Conservation (phyloP, 169 alveolate genomes). For the Hammondia hammondi region DNA sequence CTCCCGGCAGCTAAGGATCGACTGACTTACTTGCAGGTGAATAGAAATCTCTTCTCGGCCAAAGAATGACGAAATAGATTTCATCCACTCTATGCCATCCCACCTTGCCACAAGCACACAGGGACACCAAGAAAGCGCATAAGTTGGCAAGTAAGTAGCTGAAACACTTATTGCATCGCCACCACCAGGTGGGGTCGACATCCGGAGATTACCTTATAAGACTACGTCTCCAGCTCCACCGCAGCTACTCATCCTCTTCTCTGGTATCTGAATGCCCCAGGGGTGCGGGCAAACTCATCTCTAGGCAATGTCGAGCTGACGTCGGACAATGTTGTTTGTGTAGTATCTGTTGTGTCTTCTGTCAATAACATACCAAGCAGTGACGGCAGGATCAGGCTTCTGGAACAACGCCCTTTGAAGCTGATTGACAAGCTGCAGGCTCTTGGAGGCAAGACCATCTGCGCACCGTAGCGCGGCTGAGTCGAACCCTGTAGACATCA, state of each 20-base stretch:
- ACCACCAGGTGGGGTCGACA: too few relatives aligned
- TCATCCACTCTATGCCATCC: slow-evolving; percentile 2
- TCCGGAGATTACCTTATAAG: too few relatives aligned
- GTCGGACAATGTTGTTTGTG: too few relatives aligned
- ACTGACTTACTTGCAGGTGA: neutral
- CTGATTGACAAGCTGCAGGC: neutral
- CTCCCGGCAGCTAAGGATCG: neutral
- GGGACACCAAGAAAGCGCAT: too few relatives aligned
- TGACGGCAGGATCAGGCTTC: neutral
- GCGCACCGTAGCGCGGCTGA: slow-evolving; percentile 50
- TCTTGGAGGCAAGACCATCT: slow-evolving; percentile 26
- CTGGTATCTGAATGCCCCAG: too few relatives aligned
- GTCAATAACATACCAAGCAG: neutral
- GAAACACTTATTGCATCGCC: too few relatives aligned
- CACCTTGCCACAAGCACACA: slow-evolving; percentile 14
- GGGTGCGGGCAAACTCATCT: too few relatives aligned
- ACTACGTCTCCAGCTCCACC: too few relatives aligned
- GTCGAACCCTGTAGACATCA: neutral
- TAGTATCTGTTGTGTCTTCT: neutral
- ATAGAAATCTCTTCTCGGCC: slow-evolving; percentile 36
- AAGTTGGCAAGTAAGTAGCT: too few relatives aligned
- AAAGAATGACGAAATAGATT: neutral
- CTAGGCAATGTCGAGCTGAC: too few relatives aligned
- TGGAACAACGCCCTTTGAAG: neutral
- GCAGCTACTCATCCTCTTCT: too few relatives aligned